phyloP scores from a whole-genome alignment of 1,139 yeast genomes.

The Candida labiduridarum region DNA sequence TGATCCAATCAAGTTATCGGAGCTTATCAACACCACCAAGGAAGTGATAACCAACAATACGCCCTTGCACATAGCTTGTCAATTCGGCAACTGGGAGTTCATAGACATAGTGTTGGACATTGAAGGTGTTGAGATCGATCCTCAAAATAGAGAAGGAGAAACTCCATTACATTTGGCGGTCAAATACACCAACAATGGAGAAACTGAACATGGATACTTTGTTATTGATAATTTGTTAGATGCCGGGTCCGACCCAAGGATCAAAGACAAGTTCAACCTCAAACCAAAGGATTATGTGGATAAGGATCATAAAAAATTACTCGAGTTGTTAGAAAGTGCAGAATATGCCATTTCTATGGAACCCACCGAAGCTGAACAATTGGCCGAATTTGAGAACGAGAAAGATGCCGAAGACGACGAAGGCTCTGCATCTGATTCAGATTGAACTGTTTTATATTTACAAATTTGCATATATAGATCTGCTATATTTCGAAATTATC shows the following conservation, averaged over 20 bases:
- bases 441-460: constrained; percentile 14
- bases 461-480: constrained; percentile 4
- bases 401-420: constrained; percentile 29
- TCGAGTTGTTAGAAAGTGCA: constrained; percentile 74
- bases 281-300: constrained; percentile 74
- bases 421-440: constrained; percentile 41
- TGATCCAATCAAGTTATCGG: constrained; percentile 53
- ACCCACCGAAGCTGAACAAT: constrained; percentile 30
- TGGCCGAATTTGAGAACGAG: constrained; percentile 23
- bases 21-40: constrained; percentile 64
- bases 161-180: constrained; percentile 92
- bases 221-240: constrained; percentile 81
- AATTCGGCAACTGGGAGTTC: constrained; percentile 83
- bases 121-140: constrained; percentile 91
- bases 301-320: constrained; percentile 53
- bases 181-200: constrained; percentile 62
- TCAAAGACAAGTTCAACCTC: constrained; percentile 45
- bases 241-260: constrained; percentile 87
- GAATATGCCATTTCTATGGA: constrained; percentile 65
- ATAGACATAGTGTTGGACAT: constrained; percentile 81
- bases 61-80: constrained; percentile 80
- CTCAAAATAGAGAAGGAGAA: constrained; percentile 73
- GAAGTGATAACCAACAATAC: constrained; percentile 83
- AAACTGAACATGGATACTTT: constrained; percentile 84
- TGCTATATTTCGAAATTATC: constrained; percentile 32